Evolutionary conservation across 164 flowering plant species (phyloP), one percentile per base, ranked within the genome.

Genomic region (Stephania yunnanensis): DNA sequence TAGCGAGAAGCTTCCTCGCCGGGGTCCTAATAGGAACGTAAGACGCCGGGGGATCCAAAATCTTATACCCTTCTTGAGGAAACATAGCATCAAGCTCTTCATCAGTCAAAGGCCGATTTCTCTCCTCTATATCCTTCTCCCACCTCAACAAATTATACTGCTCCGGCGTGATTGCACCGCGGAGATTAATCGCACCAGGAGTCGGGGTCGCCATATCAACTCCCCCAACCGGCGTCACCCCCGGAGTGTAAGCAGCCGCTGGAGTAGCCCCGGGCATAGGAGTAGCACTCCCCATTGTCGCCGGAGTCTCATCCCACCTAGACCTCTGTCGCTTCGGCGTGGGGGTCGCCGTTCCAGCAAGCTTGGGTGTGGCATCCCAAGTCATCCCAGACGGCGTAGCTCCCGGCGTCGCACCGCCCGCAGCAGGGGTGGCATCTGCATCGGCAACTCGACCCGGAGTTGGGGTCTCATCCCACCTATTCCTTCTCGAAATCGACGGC

Each of bases 291-390:
- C 94, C 98, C 95, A 96, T 94, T 13, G 87, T 88, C 0, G 94
- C 95, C 1, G 99, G 99, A 1, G 99, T 96, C 82, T 96, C 99
- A 80, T 96, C 99, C 99, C 99, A 96, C 78, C 99, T 82, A 1
- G 99, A 96, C 75, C 98, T 83, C 85, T 96, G 99, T 10, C 97
- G 71, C 73, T 94, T 96, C 0, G 99, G 99, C 0, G 99, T 96
- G 2, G 99, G 99, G 0, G 99, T 96, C 30, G 90, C 97, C 71
- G 90, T 72, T 7, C 98, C 99, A 0, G 87, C 80, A n/a, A 91
- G 84, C 83, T 96, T 96, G 0, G 99, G 99, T 6, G 99, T 96
- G 11, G 99, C 95, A 86, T 96, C 99, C 99, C 99, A 96, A 48
- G 98, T 87, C 92, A 92, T 91, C 3, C 99, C 99, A 55, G 97